Evolutionary conservation across 2,329 filamentous ascomycete species (phyloP).

Genomic region (Ceratocystiopsis brevicomis): DNA sequence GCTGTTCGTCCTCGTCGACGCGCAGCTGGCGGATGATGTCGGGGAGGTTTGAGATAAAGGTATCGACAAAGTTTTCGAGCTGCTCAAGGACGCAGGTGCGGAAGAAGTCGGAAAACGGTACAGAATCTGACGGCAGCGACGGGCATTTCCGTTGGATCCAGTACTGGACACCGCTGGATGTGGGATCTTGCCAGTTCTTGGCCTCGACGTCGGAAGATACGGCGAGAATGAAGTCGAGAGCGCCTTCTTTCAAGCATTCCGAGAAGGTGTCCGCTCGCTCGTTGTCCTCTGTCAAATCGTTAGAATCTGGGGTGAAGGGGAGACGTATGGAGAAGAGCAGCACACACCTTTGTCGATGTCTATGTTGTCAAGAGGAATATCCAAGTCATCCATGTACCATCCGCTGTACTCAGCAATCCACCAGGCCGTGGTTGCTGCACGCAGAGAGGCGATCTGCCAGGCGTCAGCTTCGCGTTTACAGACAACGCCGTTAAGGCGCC

Average conservation of each 20-base stretch:
- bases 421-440: slow-evolving; percentile 60
- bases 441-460: slow-evolving; percentile 58
- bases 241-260: slow-evolving; percentile 66
- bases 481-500: slow-evolving; percentile 49
- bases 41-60: slow-evolving; percentile 87
- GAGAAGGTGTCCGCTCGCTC: slow-evolving; percentile 55
- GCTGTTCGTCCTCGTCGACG: slow-evolving; percentile 75
- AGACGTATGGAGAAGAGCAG: not conserved
- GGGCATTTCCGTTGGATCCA: slow-evolving; percentile 70
- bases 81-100: slow-evolving; percentile 57
- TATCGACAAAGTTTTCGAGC: slow-evolving; percentile 73
- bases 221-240: slow-evolving; percentile 78
- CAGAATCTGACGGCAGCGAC: slow-evolving; percentile 44
- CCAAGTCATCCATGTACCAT: slow-evolving; percentile 60
- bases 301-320: not conserved
- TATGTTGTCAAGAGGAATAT: slow-evolving; percentile 38
- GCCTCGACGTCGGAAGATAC: slow-evolving; percentile 65
- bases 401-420: slow-evolving; percentile 92
- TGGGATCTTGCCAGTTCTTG: slow-evolving; percentile 73
- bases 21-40: slow-evolving; percentile 76
- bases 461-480: slow-evolving; percentile 45
- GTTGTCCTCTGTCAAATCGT: slow-evolving; percentile 37
- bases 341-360: slow-evolving; percentile 38
- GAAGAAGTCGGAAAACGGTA: slow-evolving; percentile 54
- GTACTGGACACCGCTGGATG: slow-evolving; percentile 61